Percentiles rank a stretch among this genome's conserved stretches.
phyloP scores from a whole-genome alignment of 495 filamentous ascomycete genomes.

The Penicillium chermesinum region DNA sequence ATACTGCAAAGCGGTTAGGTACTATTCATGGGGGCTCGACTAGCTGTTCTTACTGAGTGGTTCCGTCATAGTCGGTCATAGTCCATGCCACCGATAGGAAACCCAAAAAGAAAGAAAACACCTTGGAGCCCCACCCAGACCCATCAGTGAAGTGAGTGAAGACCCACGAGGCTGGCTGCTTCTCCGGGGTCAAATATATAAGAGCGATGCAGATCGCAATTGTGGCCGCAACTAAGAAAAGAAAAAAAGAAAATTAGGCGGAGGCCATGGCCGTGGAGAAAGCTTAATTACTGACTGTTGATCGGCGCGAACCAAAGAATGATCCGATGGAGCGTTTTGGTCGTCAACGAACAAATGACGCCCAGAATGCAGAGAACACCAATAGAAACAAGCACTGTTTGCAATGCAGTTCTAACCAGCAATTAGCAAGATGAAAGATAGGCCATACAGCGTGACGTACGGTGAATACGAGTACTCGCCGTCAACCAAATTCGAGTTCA shows the following conservation, averaged over 20 bases:
- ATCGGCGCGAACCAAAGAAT: conserved; percentile 70
- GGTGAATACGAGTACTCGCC: conserved; percentile 44
- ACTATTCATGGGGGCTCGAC: conserved; percentile 1
- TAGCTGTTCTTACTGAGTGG: conserved; percentile 65
- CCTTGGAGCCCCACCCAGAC: conserved; percentile 61
- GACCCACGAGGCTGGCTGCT: conserved; percentile 59
- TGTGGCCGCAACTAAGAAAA: conserved; percentile 48
- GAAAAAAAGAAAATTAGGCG: background rate
- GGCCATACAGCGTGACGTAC: conserved; percentile 20
- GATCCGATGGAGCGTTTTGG: conserved; percentile 56
- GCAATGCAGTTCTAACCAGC: conserved; percentile 48
- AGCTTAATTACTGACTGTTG: conserved; percentile 45
- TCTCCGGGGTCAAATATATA: conserved; percentile 57
- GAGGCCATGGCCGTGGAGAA: background rate
- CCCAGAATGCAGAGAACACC: conserved; percentile 54
- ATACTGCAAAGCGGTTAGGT: too few relatives aligned
- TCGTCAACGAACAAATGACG: conserved; percentile 60
- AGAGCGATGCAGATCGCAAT: conserved; percentile 59
- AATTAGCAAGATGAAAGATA: conserved; percentile 7
- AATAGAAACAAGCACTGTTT: conserved; percentile 60
- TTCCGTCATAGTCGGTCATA: conserved; percentile 74
- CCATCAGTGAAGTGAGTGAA: conserved; percentile 62
- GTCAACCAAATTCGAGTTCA: conserved; percentile 49
- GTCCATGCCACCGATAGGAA: conserved; percentile 72
- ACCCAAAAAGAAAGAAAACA: conserved; percentile 61